Base-by-base conservation (phyloP, 2,329 filamentous ascomycete genomes). In the Trichoderma citrinoviride region DNA sequence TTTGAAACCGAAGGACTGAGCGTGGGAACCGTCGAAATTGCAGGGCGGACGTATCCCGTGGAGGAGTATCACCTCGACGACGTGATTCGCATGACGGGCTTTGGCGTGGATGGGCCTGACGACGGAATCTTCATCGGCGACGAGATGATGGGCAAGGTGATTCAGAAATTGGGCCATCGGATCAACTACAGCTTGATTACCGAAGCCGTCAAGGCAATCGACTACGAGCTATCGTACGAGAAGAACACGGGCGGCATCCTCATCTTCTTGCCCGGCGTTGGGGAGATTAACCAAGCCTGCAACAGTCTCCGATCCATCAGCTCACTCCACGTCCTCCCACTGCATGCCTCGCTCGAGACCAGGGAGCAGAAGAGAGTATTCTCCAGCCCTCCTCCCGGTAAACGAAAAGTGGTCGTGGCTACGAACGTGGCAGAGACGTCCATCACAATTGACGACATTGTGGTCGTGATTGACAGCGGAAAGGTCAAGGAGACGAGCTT, bases 381-480 rank as follows among this genome's bases (percentile, higher is more conserved):
- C 74, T 83, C 86, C 29, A 82, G 83, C 15, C 80, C 95, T 5
- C 93, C 94, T 0, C 76, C 80, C 3, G 93, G 93, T 0, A 93
- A 92, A 77, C 85, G 95, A 41, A 99, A 99, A 77, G 87, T 99
- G 14, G 91, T 99, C 40, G 91, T 94, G 7, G 92, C 95, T 1
- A 99, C 95, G 50, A 99, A 99, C 72, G 94, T 99, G 2, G 95
- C 95, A 2, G 95, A 99, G 76, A 99, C 95, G 0, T 98, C 95
- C 2, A 98, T 99, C 75, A 99, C 95, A 0, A 99, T 99, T 66
- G 93, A 97, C 73, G 95, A 99, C 73, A 91, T 99, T 61, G 91
- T 98, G 2, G 94, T 92, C 2, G 95, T 99, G 52, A 94, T 99
- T 68, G 95, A 99, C 75, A 95, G 90, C 12, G 95, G 95, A 29